Base-by-base conservation (phyloP, 805 yeast species). In the Priceomyces medius region DNA sequence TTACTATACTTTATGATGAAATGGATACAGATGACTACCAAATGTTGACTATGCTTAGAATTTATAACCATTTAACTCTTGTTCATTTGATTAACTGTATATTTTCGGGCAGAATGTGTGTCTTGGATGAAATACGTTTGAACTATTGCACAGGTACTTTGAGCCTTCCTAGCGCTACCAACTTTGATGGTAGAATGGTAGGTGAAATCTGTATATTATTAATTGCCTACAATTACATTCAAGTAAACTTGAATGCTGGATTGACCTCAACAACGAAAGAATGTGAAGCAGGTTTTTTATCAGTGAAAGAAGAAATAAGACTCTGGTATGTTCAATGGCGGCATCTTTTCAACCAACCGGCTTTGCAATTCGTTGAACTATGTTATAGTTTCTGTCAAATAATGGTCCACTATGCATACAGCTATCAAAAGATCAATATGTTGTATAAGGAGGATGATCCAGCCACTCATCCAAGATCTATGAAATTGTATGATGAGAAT, bases 181-280 rank as follows among this genome's bases (percentile, higher is more conserved):
- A 84, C 53, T 86, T 85, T 56, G 95, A 86, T 55, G 88, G 86
- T n/a, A 63, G 93, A 44, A 83, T 86, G 79, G 82, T 85, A 6
- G 82, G 88, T 31, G 95, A 86, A 58, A 79, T 84, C 38, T 76
- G 81, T 14, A 68, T 84, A 8, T 78, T 82, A 40, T 57, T 77
- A 13, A 70, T 79, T 9, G 68, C 81, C 0, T 83, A 83, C 60
- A 76, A 76, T 42, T 83, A 70, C 56, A 63, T 81, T 16, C 83
- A 81, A 40, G 44, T 54, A 9, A 63, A 51, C 38, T 47, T 63
- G 19, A 61, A 57, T 41, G 42, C 47, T 12, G 49, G 37, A 4
- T 12, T 50, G 40, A 28, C 42, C 33, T 21, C 21, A 16, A 37
- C 44, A 7, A 10, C 51, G 2, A 40, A 46, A 3, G 57, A 56